These are phyloP conservation scores for Cydonia oblonga DNA, from an alignment of 331 rosid genomes.

Conservation along the genomic window DNA sequence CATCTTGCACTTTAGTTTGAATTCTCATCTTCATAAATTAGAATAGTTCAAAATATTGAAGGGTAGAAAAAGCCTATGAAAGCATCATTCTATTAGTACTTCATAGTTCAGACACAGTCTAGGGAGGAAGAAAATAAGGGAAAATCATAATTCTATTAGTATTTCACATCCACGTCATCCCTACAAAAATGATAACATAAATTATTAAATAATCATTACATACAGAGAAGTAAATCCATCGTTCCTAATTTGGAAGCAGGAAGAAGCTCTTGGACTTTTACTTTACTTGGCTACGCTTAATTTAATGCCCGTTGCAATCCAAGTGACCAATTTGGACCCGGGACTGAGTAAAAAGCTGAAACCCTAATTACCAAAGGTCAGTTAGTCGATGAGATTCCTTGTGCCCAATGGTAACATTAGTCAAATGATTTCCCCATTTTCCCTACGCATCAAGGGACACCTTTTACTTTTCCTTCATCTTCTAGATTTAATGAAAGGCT, in stretches of 20 bases:
- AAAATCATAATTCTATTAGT: neutral
- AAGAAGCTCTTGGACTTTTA: neutral
- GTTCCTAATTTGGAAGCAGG: neutral
- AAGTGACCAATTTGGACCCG: slow-evolving; percentile 13
- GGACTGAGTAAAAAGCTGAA: neutral
- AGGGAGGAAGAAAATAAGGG: neutral
- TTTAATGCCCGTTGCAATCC: neutral
- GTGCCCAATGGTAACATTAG: too few relatives aligned
- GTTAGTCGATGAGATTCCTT: neutral
- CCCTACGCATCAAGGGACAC: neutral
- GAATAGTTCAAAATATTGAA: too few relatives aligned
- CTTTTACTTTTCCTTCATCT: neutral
- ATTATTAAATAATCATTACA: too few relatives aligned
- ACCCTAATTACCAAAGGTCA: neutral
- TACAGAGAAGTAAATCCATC: neutral
- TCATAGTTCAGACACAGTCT: neutral
- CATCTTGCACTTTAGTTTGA: too few relatives aligned
- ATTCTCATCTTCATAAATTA: too few relatives aligned
- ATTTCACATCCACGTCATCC: too few relatives aligned
- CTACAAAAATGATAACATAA: too few relatives aligned
- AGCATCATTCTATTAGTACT: too few relatives aligned
- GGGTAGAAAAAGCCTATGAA: too few relatives aligned
- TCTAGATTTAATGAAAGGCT: neutral
- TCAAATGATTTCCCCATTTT: neutral
- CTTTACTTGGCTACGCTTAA: neutral